Base-by-base conservation (phyloP, 2,329 filamentous ascomycete species). In the Hysterium pulicare region DNA sequence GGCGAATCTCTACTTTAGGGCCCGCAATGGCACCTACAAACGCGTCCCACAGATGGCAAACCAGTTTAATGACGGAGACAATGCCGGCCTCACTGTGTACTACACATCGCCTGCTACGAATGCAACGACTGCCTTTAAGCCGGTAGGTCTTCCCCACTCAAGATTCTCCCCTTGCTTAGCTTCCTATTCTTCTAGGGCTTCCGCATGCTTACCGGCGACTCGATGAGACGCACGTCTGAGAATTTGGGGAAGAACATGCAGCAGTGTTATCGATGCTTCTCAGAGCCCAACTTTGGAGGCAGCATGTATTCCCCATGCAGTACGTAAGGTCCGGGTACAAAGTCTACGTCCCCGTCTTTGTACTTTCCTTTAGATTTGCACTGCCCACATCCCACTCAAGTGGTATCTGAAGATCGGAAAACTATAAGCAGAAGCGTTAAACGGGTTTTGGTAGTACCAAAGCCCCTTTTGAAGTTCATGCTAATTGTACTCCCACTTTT, bases 201-300 rank as follows among this genome's bases (percentile, higher is more conserved):
- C 24, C 24, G 24, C 31, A 55, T 55, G 52, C 50, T 55, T 33
- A 50, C 46, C 2, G 52, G 52, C 21, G 48, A 53, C 26, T 6
- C 52, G 13, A 49, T 45, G 41, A 43, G 45, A 24, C 48, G 52
- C 13, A 13, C 24, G n/a, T n/a, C 30, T n/a, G 43, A 50, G 35
- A 47, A 47, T 15, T 28, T 49, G 4, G 48, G 46, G 5, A 49
- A 51, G 33, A 48, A 53, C 21, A 51, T 48, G 45, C 50, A 55
- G 36, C 50, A 51, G 26, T 51, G 52, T 42, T 55, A 50, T 19
- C 48, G 50, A 24, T 53, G 52, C 44, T 55, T 40, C 33, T 36
- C 43, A 7, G 28, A 48, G 22, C 37, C 45, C 1, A 50, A 55
- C 30, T 55, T 45, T 33, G 52, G 52, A 7, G 52, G 52, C 4